phyloP scores from a whole-genome alignment of 345 rosid genomes.

The Gossypium herbaceum region DNA sequence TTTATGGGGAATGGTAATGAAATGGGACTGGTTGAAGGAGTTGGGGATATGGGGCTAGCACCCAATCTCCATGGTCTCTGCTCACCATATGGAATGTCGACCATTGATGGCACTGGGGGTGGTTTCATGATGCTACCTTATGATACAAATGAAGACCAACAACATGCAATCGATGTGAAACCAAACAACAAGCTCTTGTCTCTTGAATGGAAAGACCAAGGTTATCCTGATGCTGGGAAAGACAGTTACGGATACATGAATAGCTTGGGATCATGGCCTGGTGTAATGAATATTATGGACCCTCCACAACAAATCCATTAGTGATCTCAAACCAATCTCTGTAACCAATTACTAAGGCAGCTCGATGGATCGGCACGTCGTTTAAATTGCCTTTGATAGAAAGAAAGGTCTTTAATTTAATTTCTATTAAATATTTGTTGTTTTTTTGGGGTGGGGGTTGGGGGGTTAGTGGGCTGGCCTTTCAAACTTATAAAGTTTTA shows the following conservation, averaged over 20 bases:
- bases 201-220: conserved; percentile 69
- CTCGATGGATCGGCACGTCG: no score
- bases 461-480: no score
- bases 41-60: conserved; percentile 27
- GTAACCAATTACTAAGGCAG: no score
- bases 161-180: conserved; percentile 44
- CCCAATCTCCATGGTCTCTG: conserved; percentile 35
- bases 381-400: not conserved
- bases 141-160: conserved; percentile 31
- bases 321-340: conserved; percentile 7
- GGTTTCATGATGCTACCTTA: conserved; percentile 45
- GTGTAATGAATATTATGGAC: conserved; percentile 49
- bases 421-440: not conserved
- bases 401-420: not conserved
- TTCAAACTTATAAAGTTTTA: no score
- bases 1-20: conserved; percentile 42
- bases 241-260: conserved; percentile 39
- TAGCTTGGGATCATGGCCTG: conserved; percentile 50
- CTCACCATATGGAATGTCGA: conserved; percentile 45
- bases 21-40: conserved; percentile 29
- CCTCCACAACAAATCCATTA: conserved; percentile 46
- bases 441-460: no score
- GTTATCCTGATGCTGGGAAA: conserved; percentile 48
- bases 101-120: conserved; percentile 32
- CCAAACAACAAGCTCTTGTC: conserved; percentile 53